Base-by-base conservation (phyloP, 345 rosid species). In the Limnanthes douglasii region DNA sequence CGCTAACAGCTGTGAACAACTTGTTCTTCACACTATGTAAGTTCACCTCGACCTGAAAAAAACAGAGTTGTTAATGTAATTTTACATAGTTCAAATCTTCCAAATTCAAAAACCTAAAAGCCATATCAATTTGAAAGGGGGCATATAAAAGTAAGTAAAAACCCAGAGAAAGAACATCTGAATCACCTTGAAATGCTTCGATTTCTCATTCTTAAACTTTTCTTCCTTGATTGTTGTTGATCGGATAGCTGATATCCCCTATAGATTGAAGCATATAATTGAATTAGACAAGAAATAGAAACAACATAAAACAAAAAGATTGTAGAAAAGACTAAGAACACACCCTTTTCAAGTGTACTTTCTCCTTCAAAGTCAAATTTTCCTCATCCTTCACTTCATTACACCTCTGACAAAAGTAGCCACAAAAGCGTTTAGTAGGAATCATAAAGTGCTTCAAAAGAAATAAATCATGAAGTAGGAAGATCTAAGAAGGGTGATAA, bases 331-430 rank as follows among this genome's bases (percentile, higher is more conserved):
- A 6, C 18, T n/a, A n/a, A 7, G 13, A 8, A 21, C 47, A 19
- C 23, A 69, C 86, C 78, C 57, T 60, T 10, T 53, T 54, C 51
- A 77, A 70, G 29, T 51, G 20, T 8, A 47, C 18, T 41, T 54
- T 69, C 50, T 78, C 84, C 54, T 64, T 64, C 53, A 66, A 37
- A 15, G 74, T 59, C 35, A 37, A 16, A 37, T n/a, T 45, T 50
- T 66, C 85, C 52, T 71, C 84, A 36, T 66, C 78, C 32, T 51
- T 59, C 23, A 76, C 67, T 48, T 68, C 75, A 37, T 62, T 70
- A 65, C 60, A 73, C 2, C 80, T 71, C 92, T 79, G 69, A 10
- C 47, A 37, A 41, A 31, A 26, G 11, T 8, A 33, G 1, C 9
- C 22, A 9, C 23, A 4, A 15, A 24, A 23, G 6, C 15, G 1